Conservation (phyloP, 108 stramenopile species). For the Licmophora abbreviata region DNA sequence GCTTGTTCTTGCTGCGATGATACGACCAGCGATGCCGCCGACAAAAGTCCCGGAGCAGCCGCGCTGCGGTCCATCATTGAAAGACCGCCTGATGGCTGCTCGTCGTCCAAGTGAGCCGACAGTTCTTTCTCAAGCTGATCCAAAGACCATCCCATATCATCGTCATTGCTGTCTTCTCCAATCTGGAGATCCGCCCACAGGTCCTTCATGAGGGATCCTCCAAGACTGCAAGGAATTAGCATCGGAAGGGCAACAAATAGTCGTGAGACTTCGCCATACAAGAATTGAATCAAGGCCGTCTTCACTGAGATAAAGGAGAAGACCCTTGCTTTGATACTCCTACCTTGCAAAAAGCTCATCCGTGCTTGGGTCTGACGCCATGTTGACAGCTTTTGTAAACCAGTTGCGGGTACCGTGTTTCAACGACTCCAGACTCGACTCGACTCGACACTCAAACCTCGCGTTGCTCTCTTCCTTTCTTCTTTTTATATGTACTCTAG, state of each 20-base stretch:
- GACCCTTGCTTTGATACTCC: too few relatives aligned
- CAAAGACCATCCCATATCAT: constrained; percentile 30
- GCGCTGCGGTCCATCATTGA: constrained; percentile 2
- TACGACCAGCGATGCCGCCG: constrained; percentile 65
- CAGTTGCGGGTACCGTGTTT: too few relatives aligned
- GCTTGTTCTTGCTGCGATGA: constrained; percentile 17
- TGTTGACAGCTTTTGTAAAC: too few relatives aligned
- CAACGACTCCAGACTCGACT: too few relatives aligned
- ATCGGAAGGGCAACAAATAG: neutral
- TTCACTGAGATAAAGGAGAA: too few relatives aligned
- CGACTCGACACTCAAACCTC: too few relatives aligned
- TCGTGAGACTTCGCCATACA: neutral
- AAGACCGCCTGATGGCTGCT: neutral
- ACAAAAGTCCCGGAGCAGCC: constrained; percentile 17
- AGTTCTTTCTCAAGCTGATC: constrained; percentile 61
- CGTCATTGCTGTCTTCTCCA: constrained; percentile 46
- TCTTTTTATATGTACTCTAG: too few relatives aligned
- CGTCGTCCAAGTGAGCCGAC: constrained; percentile 33
- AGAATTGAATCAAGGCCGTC: too few relatives aligned
- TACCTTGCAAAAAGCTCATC: too few relatives aligned
- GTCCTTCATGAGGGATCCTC: constrained; percentile 73
- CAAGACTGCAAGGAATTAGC: constrained; percentile 23
- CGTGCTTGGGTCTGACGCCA: too few relatives aligned
- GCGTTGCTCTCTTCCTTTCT: too few relatives aligned
- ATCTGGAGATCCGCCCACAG: constrained; percentile 68